phyloP scores from a whole-genome alignment of 2,329 filamentous ascomycete species.

The Pyrenophora seminiperda region DNA sequence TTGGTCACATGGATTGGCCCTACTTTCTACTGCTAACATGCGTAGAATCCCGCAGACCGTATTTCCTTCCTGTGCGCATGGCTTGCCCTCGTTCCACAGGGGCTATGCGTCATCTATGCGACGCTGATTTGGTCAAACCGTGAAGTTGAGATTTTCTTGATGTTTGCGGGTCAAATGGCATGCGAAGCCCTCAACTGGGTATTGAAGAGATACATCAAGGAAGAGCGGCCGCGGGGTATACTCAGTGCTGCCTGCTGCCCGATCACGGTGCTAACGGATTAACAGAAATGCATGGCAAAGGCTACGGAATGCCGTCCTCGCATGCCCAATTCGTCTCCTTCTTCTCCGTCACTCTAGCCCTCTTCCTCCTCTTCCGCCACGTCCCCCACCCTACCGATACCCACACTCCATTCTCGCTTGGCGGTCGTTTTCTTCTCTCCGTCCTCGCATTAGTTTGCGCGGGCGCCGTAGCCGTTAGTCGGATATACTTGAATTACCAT shows the following conservation, averaged over 20 bases:
- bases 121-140: conserved; percentile 90
- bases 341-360: conserved; percentile 80
- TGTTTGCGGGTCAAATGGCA: conserved; percentile 88
- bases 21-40: conserved; percentile 22
- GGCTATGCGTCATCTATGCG: conserved; percentile 85
- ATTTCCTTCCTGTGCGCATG: conserved; percentile 89
- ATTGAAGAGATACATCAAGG: conserved; percentile 88
- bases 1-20: conserved; percentile 51
- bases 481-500: conserved; percentile 92
- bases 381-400: conserved; percentile 53
- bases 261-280: conserved; percentile 3
- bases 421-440: conserved; percentile 64
- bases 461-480: conserved; percentile 71
- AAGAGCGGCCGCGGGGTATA: conserved; percentile 82
- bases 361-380: conserved; percentile 87
- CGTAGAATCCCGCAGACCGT: conserved; percentile 80
- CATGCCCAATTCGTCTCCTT: conserved; percentile 95
- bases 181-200: conserved; percentile 91
- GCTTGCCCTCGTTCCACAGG: conserved; percentile 92
- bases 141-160: conserved; percentile 84
- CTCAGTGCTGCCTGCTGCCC: background rate
- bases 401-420: conserved; percentile 62
- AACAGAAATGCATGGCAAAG: conserved; percentile 76
- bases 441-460: conserved; percentile 49
- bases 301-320: conserved; percentile 96